Base-by-base conservation (phyloP, 2,329 filamentous ascomycete genomes). In the Rutstroemia sp. region DNA sequence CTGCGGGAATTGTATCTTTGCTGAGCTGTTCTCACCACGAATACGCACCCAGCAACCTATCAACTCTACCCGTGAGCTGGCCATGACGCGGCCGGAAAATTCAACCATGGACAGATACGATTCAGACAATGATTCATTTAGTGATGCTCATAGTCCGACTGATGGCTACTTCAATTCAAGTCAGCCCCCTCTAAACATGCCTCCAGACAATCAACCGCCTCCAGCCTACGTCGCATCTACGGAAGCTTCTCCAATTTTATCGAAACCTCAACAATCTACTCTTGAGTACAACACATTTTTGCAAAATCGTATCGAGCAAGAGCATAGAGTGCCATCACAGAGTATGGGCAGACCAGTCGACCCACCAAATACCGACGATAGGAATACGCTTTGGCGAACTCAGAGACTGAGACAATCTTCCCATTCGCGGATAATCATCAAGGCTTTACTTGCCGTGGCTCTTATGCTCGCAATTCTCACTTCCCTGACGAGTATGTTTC, bases 81-180 rank as follows among this genome's bases (percentile, higher is more conserved):
- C 16, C 1, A 56, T 56, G 54, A 14, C 54, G 34, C 54, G 61
- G 7, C 61, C 65, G 40, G 63, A 68, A 39, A 60, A 65, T 57
- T 39, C 65, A 7, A 61, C 65, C 55, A 61, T 60, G 16, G 54
- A 58, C n/a, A 58, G 61, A 16, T 19, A 54, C 10, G 61, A 63
- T 51, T 56, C 58, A 2, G 63, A 65, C 42, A 46, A 25, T 21
- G 63, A 66, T 39, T 66, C 64, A 42, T 63, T 66, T 19, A 66
- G 63, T 56, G 60, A 68, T 21, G 63, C 64, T 23, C 57, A 69
- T 12, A 64, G 60, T 42, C 67, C 67, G 10, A 57, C 60, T 14
- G 62, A 68, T 65, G 66, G 67, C 21, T 68, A 68, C 57, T 69
- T 69, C 57, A 58, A 60, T 54, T 60, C 52, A n/a, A 52, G 53